Base-by-base conservation (phyloP, 306 rosid genomes). In the Trifolium fragiferum region DNA sequence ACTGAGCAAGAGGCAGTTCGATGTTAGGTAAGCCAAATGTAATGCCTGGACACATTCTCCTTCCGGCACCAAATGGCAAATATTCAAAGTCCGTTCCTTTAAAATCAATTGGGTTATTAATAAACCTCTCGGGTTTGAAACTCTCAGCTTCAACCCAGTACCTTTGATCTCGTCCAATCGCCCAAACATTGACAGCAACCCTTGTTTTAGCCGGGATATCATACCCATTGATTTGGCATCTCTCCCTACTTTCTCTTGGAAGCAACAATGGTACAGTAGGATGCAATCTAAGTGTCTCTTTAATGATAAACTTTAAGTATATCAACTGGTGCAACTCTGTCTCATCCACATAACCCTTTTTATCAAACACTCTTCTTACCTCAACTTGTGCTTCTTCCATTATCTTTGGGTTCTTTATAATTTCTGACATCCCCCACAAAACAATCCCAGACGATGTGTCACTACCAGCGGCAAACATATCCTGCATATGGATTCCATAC, bases 381-480 rank as follows among this genome's bases (percentile, higher is more conserved):
- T 53, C 59, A 9, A 1, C 27, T 19, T 53, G 59, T 1, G 27
- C 7, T 19, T 18, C 7, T 53, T 53, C 27, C 59, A 53, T 9
- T 7, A 53, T 11, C 5, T 1, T 53, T 19, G 59, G 27, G 5
- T 53, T 53, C 27, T 53, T 53, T 53, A 53, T 25, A 1, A 53
- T 19, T 25, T 53, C 14, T 18, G 59, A 53, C 59, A 53, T 53
- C 11, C 27, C 11, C 59, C 90, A 83, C 20, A 41, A 72, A 37
- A 79, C 25, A 14, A 70, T 1, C 11, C 58, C n/a, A 8, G 84
- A 47, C 4, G 87, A 37, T 50, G 86, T 76, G 16, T 86, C 84
- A 0, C 81, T 72, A n/a, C 84, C 90, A 25, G 27, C 87, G n/a
- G 2, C 15, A 0, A 78, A 78, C 4, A 83, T 72, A n/a, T 86